A percentile compares a stretch with the other conserved stretches of the same genome.
phyloP scores from a whole-genome alignment of 202 grass and related monocot species.

The Cymbopogon flexuosus region DNA sequence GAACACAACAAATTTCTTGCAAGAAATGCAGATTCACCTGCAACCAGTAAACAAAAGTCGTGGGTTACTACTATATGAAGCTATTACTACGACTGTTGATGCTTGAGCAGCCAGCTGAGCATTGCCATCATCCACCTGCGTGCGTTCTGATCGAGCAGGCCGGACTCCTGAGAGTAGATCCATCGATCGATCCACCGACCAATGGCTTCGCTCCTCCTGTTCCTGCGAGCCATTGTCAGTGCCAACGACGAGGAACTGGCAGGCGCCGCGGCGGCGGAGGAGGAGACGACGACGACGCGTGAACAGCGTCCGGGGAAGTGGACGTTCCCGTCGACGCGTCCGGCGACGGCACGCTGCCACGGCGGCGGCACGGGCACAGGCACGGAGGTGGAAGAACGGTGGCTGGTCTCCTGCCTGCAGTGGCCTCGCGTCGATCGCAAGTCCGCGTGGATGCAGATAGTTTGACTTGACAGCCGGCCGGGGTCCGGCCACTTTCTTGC shows the following conservation, averaged over 20 bases:
- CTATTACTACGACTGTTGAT: neutral
- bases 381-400: constrained; percentile 22
- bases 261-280: neutral
- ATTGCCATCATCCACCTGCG: neutral
- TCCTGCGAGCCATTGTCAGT: constrained; percentile 31
- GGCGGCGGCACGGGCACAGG: neutral
- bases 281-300: neutral
- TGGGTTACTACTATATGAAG: constrained; percentile 33
- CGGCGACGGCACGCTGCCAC: neutral
- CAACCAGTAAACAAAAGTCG: constrained; percentile 30
- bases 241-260: neutral
- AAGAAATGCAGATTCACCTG: constrained; percentile 44
- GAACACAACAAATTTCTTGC: constrained; percentile 22
- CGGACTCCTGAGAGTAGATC: neutral
- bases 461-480: neutral
- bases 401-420: constrained; percentile 34
- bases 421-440: constrained; percentile 34
- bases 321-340: neutral
- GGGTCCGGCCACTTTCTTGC: neutral
- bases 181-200: neutral
- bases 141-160: neutral
- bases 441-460: constrained; percentile 42
- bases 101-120: neutral
- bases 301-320: neutral
- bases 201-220: constrained; percentile 54